Evolutionary conservation across 306 rosid species (phyloP), one percentile per base, ranked within the genome.

Genomic region (Prunus campanulata): DNA sequence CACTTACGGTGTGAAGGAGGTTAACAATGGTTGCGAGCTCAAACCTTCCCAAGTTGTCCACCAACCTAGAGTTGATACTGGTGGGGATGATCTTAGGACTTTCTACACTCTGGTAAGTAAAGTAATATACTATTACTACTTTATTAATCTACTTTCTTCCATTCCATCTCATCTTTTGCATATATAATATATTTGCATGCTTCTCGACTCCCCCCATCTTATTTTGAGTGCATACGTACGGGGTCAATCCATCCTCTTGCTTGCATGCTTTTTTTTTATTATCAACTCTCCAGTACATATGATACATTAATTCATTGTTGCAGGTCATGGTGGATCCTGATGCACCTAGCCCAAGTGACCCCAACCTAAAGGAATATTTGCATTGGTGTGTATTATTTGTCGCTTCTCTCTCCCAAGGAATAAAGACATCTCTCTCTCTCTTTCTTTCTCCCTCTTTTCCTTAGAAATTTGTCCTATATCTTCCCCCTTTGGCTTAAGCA

Each of bases 281-380:
- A 39, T 39, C 44, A 39, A 35, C 44, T 39, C 44, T 39, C 44
- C 9, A 39, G 0, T 11, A 56, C 29, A 56, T 20, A 20, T 39
- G 44, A 39, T 39, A 39, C 44, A 7, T 57, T 57, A 20, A 57
- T 57, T 57, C 11, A 11, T 24, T 57, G 2, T 54, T 63, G 51
- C 74, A 88, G 92, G 84, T 72, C 56, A 84, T 88, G 92, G 92
- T 88, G 39, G 92, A 88, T 69, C 90, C 92, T 30, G 92, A 88
- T 80, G 92, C 92, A 49, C 90, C 90, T 5, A 88, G 88, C 78
- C 92, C 92, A 16, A 88, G 92, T 55, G 88, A 86, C 22, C 92
- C 92, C 75, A 78, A 13, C 81, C 76, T 88, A 6, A 82, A 87
- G 46, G 92, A 88, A 63, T 88, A 88, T 79, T 78, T 88, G 84